Conservation (phyloP, 1,139 yeast species). For the Scheffersomyces segobiensis region DNA sequence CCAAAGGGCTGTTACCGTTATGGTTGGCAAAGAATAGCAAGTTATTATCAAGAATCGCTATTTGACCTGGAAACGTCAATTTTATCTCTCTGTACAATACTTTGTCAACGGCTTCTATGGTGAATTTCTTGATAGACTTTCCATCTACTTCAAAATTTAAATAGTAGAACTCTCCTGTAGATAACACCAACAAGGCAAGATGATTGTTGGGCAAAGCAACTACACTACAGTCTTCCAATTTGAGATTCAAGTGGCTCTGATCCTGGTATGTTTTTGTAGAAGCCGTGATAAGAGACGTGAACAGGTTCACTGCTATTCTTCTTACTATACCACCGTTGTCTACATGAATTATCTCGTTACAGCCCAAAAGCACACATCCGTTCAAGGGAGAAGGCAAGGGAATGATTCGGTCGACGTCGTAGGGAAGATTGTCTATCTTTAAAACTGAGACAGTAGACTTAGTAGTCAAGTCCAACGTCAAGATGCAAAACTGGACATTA, state of each 20-base stretch:
- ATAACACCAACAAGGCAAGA: constrained; percentile 53
- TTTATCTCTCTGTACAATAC: constrained; percentile 19
- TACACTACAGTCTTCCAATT: constrained; percentile 58
- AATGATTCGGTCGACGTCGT: constrained; percentile 64
- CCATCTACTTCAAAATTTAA: constrained; percentile 56
- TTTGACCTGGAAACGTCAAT: constrained; percentile 33
- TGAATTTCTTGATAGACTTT: constrained; percentile 40
- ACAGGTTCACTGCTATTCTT: constrained; percentile 67
- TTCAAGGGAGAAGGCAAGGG: constrained; percentile 70
- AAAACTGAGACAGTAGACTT: constrained; percentile 68
- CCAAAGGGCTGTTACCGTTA: constrained; percentile 37
- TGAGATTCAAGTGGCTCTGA: constrained; percentile 51
- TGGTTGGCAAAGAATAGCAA: constrained; percentile 36
- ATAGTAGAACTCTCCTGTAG: constrained; percentile 51
- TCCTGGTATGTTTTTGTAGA: constrained; percentile 52
- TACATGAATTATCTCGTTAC: constrained; percentile 75
- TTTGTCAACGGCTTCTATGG: constrained; percentile 29
- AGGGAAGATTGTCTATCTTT: constrained; percentile 67
- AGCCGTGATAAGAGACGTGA: constrained; percentile 50
- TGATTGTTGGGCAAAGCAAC: constrained; percentile 48
- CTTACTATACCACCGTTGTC: constrained; percentile 78
- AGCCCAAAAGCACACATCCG: constrained; percentile 72
- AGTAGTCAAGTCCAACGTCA: constrained; percentile 66
- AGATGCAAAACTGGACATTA: constrained; percentile 57
- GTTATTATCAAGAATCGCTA: constrained; percentile 36